Evolutionary conservation across 257 asterid genomes (phyloP), one percentile per base, ranked within the genome.

Genomic region (Lavandula angustifolia): DNA sequence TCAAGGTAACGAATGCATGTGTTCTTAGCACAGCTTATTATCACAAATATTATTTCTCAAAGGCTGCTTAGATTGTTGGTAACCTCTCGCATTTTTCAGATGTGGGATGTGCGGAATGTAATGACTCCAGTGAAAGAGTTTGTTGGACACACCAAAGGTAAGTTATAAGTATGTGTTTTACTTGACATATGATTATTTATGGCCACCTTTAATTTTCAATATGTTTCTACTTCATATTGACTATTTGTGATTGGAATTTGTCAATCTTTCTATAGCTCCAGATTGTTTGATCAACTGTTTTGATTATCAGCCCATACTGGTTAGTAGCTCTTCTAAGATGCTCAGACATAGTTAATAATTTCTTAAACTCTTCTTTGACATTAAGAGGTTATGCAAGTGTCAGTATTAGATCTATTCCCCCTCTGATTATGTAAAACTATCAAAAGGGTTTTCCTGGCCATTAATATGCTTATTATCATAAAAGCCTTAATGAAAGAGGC

Each of bases 51-150:
- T 33, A 35, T 27, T 51, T 64, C 61, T 52, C 48, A 47, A 55
- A 35, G 18, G n/a, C 60, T 70, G 61, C 37, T 48, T 35, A 63
- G 18, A 64, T 22, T 11, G 52, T 48, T 75, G 71, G 63, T 58
- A 68, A 71, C 58, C 51, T 55, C 14, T 66, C 60, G 67, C 58
- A 67, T 63, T 63, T 62, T 84, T 73, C 89, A 94, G 99, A 79
- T 94, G 69, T 94, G 99, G 99, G 99, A 94, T 77, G 78, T 94
- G 97, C 81, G 99, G 78, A 84, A 90, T 76, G 72, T 74, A 62
- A 83, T 94, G 79, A 62, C 97, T 80, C 97, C 97, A 6, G 87
- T 90, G 42, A 90, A 86, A 78, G 99, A 94, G 86, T 90, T 87
- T 34, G 82, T 77, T 7, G 99, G 99, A 55, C 99, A 94, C 82